Conservation (phyloP, 202 grass and related monocot species). For the Schoenoplectus tabernaemontani region DNA sequence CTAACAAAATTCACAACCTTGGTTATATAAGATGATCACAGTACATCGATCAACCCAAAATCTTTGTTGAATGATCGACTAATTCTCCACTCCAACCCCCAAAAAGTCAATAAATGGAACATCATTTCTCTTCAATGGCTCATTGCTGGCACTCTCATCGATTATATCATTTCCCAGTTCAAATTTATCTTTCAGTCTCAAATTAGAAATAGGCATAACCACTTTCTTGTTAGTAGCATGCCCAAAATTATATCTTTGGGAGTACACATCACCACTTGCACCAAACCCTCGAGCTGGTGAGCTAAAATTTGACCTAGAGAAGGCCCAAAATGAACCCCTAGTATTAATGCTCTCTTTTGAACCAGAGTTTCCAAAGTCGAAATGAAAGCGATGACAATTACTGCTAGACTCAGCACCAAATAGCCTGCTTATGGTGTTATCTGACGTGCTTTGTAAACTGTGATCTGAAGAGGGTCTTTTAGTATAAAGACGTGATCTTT, state of each 20-base stretch:
- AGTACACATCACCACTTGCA: slow-evolving; percentile 1
- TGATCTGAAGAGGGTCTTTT: slow-evolving; percentile 18
- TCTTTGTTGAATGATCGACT: slow-evolving; percentile 5
- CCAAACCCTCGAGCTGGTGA: slow-evolving; percentile 5
- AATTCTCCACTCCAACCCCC: slow-evolving; percentile 61
- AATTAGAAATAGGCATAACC: slow-evolving; percentile 20
- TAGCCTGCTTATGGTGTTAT: slow-evolving; percentile 12
- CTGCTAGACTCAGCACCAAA: neutral
- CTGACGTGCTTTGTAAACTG: neutral
- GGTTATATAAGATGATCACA: slow-evolving; percentile 15
- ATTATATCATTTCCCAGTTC: neutral
- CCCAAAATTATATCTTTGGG: slow-evolving; percentile 3
- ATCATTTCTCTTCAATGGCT: slow-evolving; percentile 27
- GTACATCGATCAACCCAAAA: slow-evolving; percentile 3
- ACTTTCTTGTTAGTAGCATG: slow-evolving; percentile 8
- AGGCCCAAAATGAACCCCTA: slow-evolving; percentile 21
- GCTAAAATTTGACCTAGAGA: slow-evolving; percentile 26
- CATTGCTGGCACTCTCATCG: neutral
- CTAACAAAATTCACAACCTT: slow-evolving; percentile 22
- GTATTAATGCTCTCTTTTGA: neutral
- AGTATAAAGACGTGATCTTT: neutral
- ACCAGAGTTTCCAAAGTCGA: slow-evolving; percentile 6
- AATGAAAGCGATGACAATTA: slow-evolving; percentile 16
- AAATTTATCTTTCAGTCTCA: neutral
- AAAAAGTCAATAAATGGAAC: slow-evolving; percentile 79